Percentiles rank a stretch among this genome's conserved stretches.
Evolutionary conservation across 208 protist genomes (phyloP).

Genomic region (Tritrichomonas foetus): DNA sequence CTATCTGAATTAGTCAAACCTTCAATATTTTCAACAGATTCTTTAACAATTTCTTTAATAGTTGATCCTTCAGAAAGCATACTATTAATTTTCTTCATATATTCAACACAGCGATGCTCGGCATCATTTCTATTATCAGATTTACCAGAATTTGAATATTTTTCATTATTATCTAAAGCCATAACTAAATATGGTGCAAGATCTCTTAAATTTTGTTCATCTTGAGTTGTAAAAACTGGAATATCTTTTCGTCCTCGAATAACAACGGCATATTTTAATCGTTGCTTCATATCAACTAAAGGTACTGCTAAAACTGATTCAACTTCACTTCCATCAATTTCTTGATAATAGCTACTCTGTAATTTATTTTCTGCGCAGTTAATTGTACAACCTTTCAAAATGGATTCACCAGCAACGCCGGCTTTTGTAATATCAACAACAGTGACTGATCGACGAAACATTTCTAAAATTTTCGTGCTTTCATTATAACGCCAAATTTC

Average conservation of each 20-base stretch:
- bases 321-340: not conserved
- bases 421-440: not conserved
- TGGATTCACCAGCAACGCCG: not conserved
- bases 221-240: not conserved
- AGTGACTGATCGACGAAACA: not conserved
- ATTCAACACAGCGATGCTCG: not conserved
- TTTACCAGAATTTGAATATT: not conserved
- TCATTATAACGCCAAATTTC: slow-evolving; percentile 18
- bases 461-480: too few relatives aligned
- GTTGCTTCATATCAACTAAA: not conserved
- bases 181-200: not conserved
- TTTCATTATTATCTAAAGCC: not conserved
- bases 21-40: not conserved
- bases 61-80: not conserved
- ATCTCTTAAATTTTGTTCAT: not conserved
- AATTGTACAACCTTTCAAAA: not conserved
- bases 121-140: not conserved
- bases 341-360: not conserved
- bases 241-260: not conserved
- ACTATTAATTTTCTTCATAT: not conserved
- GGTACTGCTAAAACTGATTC: not conserved
- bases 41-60: not conserved
- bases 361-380: not conserved
- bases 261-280: not conserved
- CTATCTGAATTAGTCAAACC: not conserved